A percentile compares a stretch with the other conserved stretches of the same genome.
Conservation (phyloP, 2,329 filamentous ascomycete species). For the Berkeleyomyces rouxiae region DNA sequence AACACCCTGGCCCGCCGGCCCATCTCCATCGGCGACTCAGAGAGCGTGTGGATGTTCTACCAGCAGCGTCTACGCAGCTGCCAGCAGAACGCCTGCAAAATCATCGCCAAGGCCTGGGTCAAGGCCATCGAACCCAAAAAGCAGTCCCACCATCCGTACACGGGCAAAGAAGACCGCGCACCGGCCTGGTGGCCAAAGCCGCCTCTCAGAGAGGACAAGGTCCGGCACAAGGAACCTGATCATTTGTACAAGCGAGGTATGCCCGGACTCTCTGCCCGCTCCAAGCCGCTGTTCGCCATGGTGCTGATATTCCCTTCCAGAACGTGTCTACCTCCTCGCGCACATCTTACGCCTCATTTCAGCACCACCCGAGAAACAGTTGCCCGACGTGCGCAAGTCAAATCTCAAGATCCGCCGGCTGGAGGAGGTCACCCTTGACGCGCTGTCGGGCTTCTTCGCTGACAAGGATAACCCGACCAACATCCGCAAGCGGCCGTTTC, state of each 20-base stretch:
- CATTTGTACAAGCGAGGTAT: slow-evolving; percentile 52
- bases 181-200: slow-evolving; percentile 52
- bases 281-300: neutral
- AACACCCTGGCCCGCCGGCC: neutral
- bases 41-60: slow-evolving; percentile 43
- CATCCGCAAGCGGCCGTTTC: slow-evolving; percentile 34
- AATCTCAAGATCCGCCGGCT: slow-evolving; percentile 37
- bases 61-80: slow-evolving; percentile 44
- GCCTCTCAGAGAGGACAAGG: slow-evolving; percentile 32
- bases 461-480: slow-evolving; percentile 39
- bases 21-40: slow-evolving; percentile 35
- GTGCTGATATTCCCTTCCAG: slow-evolving; percentile 22
- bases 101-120: slow-evolving; percentile 60
- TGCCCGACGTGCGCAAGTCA: slow-evolving; percentile 35
- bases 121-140: slow-evolving; percentile 63
- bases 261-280: slow-evolving; percentile 12
- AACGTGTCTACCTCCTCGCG: slow-evolving; percentile 40
- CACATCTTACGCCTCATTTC: slow-evolving; percentile 44
- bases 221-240: slow-evolving; percentile 57
- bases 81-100: slow-evolving; percentile 55
- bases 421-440: slow-evolving; percentile 41
- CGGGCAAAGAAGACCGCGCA: slow-evolving; percentile 42
- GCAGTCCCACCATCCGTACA: slow-evolving; percentile 59
- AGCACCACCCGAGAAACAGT: slow-evolving; percentile 32
- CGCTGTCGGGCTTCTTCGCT: slow-evolving; percentile 39